Evolutionary conservation across 1,284 basidiomycete species (phyloP), one percentile per base, ranked within the genome.

Genomic region (Irpex sp.): DNA sequence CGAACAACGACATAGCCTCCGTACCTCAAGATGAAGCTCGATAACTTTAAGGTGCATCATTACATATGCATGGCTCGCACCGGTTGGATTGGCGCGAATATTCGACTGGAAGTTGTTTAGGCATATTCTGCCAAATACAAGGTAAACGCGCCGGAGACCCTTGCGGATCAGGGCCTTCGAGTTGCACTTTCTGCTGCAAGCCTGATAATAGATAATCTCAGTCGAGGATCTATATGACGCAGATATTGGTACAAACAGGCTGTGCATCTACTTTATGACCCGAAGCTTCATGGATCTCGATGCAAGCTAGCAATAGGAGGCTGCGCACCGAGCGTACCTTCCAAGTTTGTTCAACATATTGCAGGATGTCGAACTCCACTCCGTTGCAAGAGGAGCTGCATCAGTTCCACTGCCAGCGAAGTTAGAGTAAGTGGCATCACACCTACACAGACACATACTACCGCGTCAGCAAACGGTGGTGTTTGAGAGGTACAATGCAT

Each of bases 111-210:
- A 62, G 34, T 51, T 52, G 54, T 31, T 17, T 56, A 34, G 26
- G 60, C 63, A 64, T 59, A 59, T 57, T 64, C 63, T 64, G 63
- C 63, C 63, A 64, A 61, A 21, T 21, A 37, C 47, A 55, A 49
- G 47, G 38, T 63, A 36, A 36, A 62, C 49, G 7, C 8, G 40
- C 9, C 58, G 13, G 51, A n/a, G 51, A 54, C 21, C 6, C 9
- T 26, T 9, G 54, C 54, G 31, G 54, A 56, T 56, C 54, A 31
- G 21, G 54, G 54, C 54, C 34, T 56, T 26, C 34, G 54, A 3
- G 11, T 11, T n/a, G 19, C 17, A 21, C 17, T 11, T 51, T n/a
- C 11, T 47, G 11, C 44, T n/a, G 19, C 17, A 51, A 19, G 49
- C 49, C 40, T 44, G 15, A n/a, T n/a, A n/a, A 44, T n/a, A 44